Evolutionary conservation across 257 asterid species (phyloP).

Genomic region (Lycium ferocissimum): DNA sequence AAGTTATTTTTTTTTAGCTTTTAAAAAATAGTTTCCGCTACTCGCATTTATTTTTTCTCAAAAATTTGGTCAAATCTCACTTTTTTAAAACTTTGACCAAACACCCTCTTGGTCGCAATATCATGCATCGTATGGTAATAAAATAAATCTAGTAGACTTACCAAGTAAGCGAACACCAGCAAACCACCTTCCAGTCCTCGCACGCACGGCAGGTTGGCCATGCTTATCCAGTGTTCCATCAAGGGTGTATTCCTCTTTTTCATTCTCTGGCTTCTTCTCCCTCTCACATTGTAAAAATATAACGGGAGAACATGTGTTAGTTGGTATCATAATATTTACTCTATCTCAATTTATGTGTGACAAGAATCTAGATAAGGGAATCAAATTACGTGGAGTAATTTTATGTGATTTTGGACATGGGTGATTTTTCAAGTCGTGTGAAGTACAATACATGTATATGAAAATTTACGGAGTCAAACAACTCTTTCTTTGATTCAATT

Average conservation of each 20-base stretch:
- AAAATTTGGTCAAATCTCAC: too few relatives aligned
- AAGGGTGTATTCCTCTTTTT: slow-evolving; percentile 60
- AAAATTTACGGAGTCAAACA: too few relatives aligned
- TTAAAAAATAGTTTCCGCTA: too few relatives aligned
- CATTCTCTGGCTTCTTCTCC: slow-evolving; percentile 45
- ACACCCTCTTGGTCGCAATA: background rate
- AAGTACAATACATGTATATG: too few relatives aligned
- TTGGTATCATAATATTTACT: too few relatives aligned
- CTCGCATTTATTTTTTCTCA: too few relatives aligned
- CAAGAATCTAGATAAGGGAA: background rate
- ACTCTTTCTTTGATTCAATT: too few relatives aligned
- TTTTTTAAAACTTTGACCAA: too few relatives aligned
- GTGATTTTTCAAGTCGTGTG: background rate
- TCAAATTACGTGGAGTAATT: background rate
- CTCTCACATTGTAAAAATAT: slow-evolving; percentile 27
- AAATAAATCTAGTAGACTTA: slow-evolving; percentile 32
- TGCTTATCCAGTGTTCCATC: slow-evolving; percentile 77
- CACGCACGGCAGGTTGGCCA: slow-evolving; percentile 80
- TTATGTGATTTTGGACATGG: background rate
- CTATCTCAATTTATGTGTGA: background rate
- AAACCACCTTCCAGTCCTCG: slow-evolving; percentile 72
- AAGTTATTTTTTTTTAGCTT: too few relatives aligned
- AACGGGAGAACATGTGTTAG: background rate
- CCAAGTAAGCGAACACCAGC: slow-evolving; percentile 84
- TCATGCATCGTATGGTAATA: too few relatives aligned